Evolutionary conservation across 1,139 yeast species (phyloP), one percentile per base, ranked within the genome.

Genomic region (Starmera stellimalicola): DNA sequence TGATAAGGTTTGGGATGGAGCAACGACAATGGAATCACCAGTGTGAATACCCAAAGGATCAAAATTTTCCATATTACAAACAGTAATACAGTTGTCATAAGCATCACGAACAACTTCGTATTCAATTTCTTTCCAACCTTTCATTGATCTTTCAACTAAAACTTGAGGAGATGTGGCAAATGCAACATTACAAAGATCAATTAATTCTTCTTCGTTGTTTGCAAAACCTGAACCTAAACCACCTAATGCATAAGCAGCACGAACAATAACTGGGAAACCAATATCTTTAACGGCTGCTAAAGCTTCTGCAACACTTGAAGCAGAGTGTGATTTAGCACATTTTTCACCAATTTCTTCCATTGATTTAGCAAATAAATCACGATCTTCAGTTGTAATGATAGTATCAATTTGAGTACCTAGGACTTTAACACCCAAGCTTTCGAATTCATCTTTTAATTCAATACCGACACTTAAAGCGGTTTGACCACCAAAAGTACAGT

Each of bases 81-180:
- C 98, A 35, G 98, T 91, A 55, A 91, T 87, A 76, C 98, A 91
- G 75, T 91, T 91, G 62, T 85, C 97, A 48, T 76, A 80, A 32
- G 94, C 93, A 66, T 91, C 98, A 60, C 98, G 83, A 41, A 91
- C 98, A 62, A 91, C 98, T 65, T 91, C 98, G 59, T 91, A 91
- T 65, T 91, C 98, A 50, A 91, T 85, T 66, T 91, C 98, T 62
- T 91, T 91, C 98, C 98, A 91, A 45, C 98, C 98, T 68, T 91
- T 91, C 95, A 91, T 83, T 34, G 96, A 85, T 60, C 77, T 77
- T 70, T 91, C 98, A 42, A 91, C 94, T 48, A 91, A 71, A 38
- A 91, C 93, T 65, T 91, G 98, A 18, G 98, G 97, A 35, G 95
- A 81, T 16, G 94, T 75, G 37, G 97, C 95, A 60, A 91, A 87